These are phyloP conservation scores for Eruca vesicaria DNA, from an alignment of 441 rosid species.

Conservation along the genomic window DNA sequence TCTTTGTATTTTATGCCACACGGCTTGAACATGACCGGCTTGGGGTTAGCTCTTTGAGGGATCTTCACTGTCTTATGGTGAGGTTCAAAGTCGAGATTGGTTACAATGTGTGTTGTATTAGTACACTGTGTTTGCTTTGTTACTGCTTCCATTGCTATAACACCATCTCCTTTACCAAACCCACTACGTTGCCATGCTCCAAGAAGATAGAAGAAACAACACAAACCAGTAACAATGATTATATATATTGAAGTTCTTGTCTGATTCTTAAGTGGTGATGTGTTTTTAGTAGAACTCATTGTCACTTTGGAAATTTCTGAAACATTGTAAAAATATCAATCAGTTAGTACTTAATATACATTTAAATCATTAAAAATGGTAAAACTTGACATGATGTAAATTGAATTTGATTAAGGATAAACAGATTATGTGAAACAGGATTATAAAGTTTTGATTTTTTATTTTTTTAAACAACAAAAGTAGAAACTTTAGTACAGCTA, in stretches of 20 bases:
- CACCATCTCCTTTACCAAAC: constrained; percentile 74
- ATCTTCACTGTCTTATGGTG: constrained; percentile 57
- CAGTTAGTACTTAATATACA: background rate
- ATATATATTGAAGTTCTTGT: constrained; percentile 57
- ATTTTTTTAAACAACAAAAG: background rate
- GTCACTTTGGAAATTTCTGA: constrained; percentile 26
- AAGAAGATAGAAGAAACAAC: constrained; percentile 82
- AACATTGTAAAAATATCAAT: background rate
- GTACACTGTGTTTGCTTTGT: constrained; percentile 64
- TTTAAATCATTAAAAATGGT: background rate
- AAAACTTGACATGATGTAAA: background rate
- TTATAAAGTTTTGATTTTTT: background rate
- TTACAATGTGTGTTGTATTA: constrained; percentile 32
- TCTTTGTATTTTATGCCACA: constrained; percentile 55
- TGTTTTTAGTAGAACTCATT: constrained; percentile 61
- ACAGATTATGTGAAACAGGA: background rate
- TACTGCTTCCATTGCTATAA: constrained; percentile 55
- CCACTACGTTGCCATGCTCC: constrained; percentile 98
- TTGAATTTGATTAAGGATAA: background rate
- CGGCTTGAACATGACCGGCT: constrained; percentile 45
- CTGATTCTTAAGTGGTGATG: constrained; percentile 38
- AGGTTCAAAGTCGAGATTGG: constrained; percentile 53
- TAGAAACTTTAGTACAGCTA: background rate
- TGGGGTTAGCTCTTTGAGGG: constrained; percentile 41
- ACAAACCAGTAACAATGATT: constrained; percentile 66